Evolutionary conservation across 169 alveolate genomes (phyloP).

Genomic region (Plasmodium cynomolgi): DNA sequence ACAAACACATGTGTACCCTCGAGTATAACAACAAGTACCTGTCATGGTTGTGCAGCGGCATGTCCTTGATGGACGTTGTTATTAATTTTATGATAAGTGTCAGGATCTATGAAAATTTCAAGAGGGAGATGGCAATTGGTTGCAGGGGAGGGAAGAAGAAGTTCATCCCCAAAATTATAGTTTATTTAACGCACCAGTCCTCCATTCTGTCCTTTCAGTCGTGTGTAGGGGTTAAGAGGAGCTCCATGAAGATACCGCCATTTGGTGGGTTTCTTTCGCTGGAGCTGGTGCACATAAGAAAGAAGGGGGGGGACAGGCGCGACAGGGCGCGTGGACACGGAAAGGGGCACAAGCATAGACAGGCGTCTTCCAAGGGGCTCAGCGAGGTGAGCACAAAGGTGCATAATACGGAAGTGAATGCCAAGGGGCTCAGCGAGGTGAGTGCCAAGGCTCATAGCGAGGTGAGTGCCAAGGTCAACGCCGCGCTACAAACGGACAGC

Average conservation of each 20-base stretch:
- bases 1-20: constrained; percentile 38
- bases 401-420: too few relatives aligned
- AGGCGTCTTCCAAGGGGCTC: not conserved
- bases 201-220: constrained; percentile 66
- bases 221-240: constrained; percentile 41
- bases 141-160: not conserved
- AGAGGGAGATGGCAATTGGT: not conserved
- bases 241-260: constrained; percentile 58
- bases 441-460: too few relatives aligned
- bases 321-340: not conserved
- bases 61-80: constrained; percentile 66
- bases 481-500: not conserved
- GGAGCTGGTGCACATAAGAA: constrained; percentile 49
- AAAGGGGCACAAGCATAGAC: not conserved
- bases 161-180: constrained; percentile 38
- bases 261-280: constrained; percentile 58
- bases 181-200: constrained; percentile 65
- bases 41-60: constrained; percentile 67
- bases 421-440: too few relatives aligned
- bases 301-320: not conserved
- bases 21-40: constrained; percentile 57
- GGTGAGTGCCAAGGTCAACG: not conserved
- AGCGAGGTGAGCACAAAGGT: not conserved
- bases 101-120: constrained; percentile 23
- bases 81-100: constrained; percentile 54